Percentiles rank a stretch among this genome's conserved stretches.
phyloP scores from a whole-genome alignment of 495 filamentous ascomycete genomes.

The Hyaloscypha finlandica region DNA sequence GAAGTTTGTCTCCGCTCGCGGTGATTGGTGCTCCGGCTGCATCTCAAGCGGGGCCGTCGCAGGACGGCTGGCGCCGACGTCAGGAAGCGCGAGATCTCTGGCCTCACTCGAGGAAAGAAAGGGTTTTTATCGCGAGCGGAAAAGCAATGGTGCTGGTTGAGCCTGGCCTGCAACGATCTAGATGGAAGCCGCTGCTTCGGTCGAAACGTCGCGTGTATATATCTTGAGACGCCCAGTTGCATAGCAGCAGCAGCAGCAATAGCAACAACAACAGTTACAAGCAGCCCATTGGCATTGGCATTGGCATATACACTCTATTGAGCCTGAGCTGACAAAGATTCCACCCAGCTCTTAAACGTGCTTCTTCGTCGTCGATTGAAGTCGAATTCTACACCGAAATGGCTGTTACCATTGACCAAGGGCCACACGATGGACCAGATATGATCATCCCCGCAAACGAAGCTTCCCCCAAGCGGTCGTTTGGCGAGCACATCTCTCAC shows the following conservation, averaged over 20 bases:
- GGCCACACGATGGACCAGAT: slow-evolving; percentile 30
- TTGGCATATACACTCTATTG: background rate
- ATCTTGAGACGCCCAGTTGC: background rate
- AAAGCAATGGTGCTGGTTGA: background rate
- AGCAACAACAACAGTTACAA: background rate
- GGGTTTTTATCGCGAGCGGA: background rate
- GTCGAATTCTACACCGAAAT: slow-evolving; percentile 7
- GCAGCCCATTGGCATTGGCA: too few relatives aligned
- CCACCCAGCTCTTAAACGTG: slow-evolving; percentile 27
- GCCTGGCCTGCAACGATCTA: background rate
- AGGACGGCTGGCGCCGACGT: background rate
- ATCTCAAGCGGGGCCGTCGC: background rate
- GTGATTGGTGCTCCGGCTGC: too few relatives aligned
- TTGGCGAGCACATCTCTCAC: slow-evolving; percentile 18
- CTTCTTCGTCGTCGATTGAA: background rate
- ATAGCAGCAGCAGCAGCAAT: background rate
- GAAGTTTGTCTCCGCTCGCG: background rate
- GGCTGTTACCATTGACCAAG: slow-evolving; percentile 29
- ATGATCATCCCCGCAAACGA: slow-evolving; percentile 23
- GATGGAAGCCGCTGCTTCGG: background rate
- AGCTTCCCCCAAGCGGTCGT: slow-evolving; percentile 19
- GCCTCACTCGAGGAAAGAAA: background rate
- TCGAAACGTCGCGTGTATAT: background rate
- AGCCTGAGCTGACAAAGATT: slow-evolving; percentile 5
- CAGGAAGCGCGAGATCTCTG: background rate